Evolutionary conservation across 768 basidiomycete species (phyloP).

Genomic region (Dictyophora rubrovolvata): DNA sequence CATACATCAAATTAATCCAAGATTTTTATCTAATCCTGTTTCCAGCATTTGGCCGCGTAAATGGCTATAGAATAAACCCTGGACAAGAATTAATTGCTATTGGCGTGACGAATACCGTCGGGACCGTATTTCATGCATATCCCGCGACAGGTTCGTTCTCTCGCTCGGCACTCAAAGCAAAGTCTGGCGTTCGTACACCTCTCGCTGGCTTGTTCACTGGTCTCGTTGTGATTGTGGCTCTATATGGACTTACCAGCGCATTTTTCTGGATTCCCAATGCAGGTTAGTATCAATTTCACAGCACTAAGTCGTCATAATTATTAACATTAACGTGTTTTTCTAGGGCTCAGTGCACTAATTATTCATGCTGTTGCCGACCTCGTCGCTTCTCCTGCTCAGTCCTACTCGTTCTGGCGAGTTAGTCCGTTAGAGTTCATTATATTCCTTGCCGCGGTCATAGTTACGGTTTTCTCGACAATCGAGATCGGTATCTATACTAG

Average conservation of each 20-base stretch:
- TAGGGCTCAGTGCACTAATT: constrained; percentile 78
- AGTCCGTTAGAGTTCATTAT: constrained; percentile 89
- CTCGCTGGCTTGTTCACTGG: constrained; percentile 79
- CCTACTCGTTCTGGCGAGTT: constrained; percentile 88
- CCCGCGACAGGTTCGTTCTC: constrained; percentile 98
- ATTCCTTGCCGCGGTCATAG: constrained; percentile 76
- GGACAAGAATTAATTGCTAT: constrained; percentile 96
- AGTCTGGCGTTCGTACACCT: constrained; percentile 96
- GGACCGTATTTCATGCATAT: constrained; percentile 83
- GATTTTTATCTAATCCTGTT: no score
- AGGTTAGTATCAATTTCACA: constrained; percentile 14
- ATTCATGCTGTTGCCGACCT: constrained; percentile 88
- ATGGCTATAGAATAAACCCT: constrained; percentile 88
- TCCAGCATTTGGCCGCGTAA: constrained; percentile 84
- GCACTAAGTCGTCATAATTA: neutral
- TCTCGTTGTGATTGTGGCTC: constrained; percentile 81
- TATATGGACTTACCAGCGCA: constrained; percentile 89
- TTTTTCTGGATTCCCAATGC: constrained; percentile 86
- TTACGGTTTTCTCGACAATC: constrained; percentile 88
- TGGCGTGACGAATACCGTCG: constrained; percentile 90
- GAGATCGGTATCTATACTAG: constrained; percentile 90
- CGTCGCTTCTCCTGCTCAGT: constrained; percentile 71
- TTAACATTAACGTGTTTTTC: constrained; percentile 10
- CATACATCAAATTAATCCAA: no score
- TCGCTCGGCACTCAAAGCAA: constrained; percentile 91